phyloP scores from a whole-genome alignment of 345 rosid species.

The Boechera retrofracta region DNA sequence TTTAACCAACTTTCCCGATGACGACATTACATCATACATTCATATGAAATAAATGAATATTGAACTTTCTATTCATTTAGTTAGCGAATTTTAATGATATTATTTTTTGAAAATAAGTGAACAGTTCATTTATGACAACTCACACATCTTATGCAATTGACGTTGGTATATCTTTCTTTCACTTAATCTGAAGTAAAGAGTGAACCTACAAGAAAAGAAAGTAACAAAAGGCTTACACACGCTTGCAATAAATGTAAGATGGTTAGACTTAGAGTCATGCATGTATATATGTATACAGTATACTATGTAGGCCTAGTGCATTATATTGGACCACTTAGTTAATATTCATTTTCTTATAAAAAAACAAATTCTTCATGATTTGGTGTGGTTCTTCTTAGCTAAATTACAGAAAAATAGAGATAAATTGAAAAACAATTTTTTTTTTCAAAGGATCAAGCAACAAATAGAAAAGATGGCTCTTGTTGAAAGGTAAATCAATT shows the following conservation, averaged over 20 bases:
- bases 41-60: constrained; percentile 30
- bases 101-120: not conserved
- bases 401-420: not conserved
- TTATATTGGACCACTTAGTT: constrained; percentile 18
- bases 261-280: not conserved
- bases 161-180: constrained; percentile 11
- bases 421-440: not conserved
- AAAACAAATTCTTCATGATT: not conserved
- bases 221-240: constrained; percentile 32
- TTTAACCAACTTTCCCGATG: constrained; percentile 31
- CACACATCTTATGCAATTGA: constrained; percentile 30
- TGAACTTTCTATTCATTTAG: constrained; percentile 20
- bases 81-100: not conserved
- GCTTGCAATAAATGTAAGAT: constrained; percentile 35
- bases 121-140: constrained; percentile 36
- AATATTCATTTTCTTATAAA: not conserved
- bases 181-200: constrained; percentile 31
- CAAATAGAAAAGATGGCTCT: too few relatives aligned
- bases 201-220: constrained; percentile 14
- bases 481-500: not conserved
- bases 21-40: constrained; percentile 32
- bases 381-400: not conserved
- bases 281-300: not conserved
- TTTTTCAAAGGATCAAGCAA: not conserved
- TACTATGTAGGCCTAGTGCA: constrained; percentile 24